Evolutionary conservation across 2,329 filamentous ascomycete genomes (phyloP).

Genomic region (Trichoderma lentiforme): DNA sequence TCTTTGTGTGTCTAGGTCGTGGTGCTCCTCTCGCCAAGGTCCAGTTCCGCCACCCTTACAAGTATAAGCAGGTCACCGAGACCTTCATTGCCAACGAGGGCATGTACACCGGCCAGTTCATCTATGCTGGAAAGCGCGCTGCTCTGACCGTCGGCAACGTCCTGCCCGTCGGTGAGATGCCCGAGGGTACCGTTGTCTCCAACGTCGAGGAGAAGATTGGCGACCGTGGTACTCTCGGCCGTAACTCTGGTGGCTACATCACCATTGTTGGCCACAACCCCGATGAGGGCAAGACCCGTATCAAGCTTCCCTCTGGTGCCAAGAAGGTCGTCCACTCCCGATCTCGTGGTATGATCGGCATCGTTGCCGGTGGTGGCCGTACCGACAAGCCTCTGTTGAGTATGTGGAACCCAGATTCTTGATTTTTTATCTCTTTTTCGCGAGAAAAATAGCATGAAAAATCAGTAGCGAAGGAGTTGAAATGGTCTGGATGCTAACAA

Average conservation of each 20-base stretch:
- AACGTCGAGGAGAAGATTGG: conserved; percentile 99
- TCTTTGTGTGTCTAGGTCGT: conserved; percentile 49
- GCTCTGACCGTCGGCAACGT: conserved; percentile 95
- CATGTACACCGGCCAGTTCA: conserved; percentile 99
- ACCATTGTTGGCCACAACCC: conserved; percentile 97
- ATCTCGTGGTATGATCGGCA: conserved; percentile 97
- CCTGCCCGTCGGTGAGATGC: conserved; percentile 88
- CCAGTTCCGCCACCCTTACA: conserved; percentile 95
- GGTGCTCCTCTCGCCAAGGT: conserved; percentile 97
- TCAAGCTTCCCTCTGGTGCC: conserved; percentile 98
- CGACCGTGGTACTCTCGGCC: conserved; percentile 92
- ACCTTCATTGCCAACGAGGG: conserved; percentile 99
- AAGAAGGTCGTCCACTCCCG: conserved; percentile 97
- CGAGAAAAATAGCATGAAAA: background rate
- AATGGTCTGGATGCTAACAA: conserved; percentile 37
- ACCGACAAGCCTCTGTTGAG: conserved; percentile 99
- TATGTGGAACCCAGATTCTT: conserved; percentile 43
- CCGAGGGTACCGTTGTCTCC: conserved; percentile 98
- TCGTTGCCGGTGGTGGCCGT: conserved; percentile 97
- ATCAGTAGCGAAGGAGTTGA: background rate
- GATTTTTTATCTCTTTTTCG: background rate
- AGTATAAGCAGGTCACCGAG: conserved; percentile 95
- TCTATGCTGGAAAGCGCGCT: conserved; percentile 99
- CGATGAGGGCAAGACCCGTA: conserved; percentile 98
- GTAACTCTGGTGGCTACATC: conserved; percentile 99